Percentiles rank a stretch among this genome's conserved stretches.
Evolutionary conservation across 2,329 filamentous ascomycete genomes (phyloP).

Genomic region (Claviceps lovelessii): DNA sequence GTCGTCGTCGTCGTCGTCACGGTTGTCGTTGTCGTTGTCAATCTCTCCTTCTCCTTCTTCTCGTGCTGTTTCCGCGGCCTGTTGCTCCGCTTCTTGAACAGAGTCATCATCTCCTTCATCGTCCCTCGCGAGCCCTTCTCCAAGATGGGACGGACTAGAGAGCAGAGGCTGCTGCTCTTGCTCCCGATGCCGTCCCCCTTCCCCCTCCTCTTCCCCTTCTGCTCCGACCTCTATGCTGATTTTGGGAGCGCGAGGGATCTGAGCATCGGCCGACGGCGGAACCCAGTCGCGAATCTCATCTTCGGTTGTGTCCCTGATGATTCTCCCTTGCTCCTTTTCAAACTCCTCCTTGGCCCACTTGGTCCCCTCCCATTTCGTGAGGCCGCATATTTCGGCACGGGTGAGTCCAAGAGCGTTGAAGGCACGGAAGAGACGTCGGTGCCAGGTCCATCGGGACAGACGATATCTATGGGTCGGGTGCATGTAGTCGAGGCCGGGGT

Average conservation of each 20-base stretch:
- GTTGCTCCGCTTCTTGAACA: no score
- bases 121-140: not conserved
- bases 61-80: conserved; percentile 8
- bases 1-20: not conserved
- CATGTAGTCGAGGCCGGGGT: conserved; percentile 68
- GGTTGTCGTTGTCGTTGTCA: no score
- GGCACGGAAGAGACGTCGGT: conserved; percentile 59
- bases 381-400: conserved; percentile 49
- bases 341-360: conserved; percentile 71
- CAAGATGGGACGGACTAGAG: conserved; percentile 7
- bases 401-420: conserved; percentile 60
- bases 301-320: conserved; percentile 56
- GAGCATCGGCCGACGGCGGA: conserved; percentile 10
- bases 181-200: not conserved
- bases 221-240: no score
- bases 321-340: conserved; percentile 58
- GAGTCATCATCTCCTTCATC: not conserved
- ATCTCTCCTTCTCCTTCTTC: conserved; percentile 9
- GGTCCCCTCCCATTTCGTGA: conserved; percentile 74
- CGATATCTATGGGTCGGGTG: conserved; percentile 59
- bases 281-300: conserved; percentile 51
- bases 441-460: conserved; percentile 64
- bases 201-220: not conserved
- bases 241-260: conserved; percentile 3
- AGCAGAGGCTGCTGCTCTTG: not conserved